Evolutionary conservation across 495 filamentous ascomycete species (phyloP).

Genomic region (Astrothelium macrocarpum): DNA sequence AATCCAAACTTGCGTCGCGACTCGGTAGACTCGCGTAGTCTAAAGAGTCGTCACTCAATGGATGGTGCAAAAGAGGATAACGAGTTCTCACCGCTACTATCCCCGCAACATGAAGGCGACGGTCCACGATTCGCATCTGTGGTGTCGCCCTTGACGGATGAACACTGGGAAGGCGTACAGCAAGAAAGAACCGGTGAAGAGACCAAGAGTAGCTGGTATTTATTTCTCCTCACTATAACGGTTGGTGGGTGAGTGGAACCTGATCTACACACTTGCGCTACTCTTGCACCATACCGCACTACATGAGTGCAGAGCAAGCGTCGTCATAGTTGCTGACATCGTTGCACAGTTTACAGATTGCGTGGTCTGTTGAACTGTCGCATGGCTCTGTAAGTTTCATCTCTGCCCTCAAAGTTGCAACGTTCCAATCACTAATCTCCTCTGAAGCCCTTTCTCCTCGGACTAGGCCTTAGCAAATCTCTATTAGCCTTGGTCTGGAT

Average conservation of each 20-base stretch:
- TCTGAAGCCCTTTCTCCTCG: slow-evolving; percentile 41
- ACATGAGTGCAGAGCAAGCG: background rate
- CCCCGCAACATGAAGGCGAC: slow-evolving; percentile 34
- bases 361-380: slow-evolving; percentile 88
- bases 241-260: slow-evolving; percentile 54
- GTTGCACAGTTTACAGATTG: slow-evolving; percentile 60
- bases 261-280: background rate
- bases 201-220: slow-evolving; percentile 71
- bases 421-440: background rate
- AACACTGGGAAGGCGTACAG: slow-evolving; percentile 35
- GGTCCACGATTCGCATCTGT: slow-evolving; percentile 16
- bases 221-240: slow-evolving; percentile 72
- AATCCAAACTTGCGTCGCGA: slow-evolving; percentile 17
- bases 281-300: too few species aligned
- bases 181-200: slow-evolving; percentile 29
- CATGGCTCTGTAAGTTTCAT: slow-evolving; percentile 57
- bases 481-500: slow-evolving; percentile 93
- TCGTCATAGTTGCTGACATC: slow-evolving; percentile 5
- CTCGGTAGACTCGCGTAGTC: slow-evolving; percentile 1
- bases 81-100: slow-evolving; percentile 53
- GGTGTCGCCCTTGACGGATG: slow-evolving; percentile 21
- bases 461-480: slow-evolving; percentile 83
- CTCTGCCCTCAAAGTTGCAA: background rate
- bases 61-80: slow-evolving; percentile 22
- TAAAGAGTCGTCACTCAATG: background rate